phyloP scores from a whole-genome alignment of 176 grass and related monocot species.

The Alloteropsis semialata region DNA sequence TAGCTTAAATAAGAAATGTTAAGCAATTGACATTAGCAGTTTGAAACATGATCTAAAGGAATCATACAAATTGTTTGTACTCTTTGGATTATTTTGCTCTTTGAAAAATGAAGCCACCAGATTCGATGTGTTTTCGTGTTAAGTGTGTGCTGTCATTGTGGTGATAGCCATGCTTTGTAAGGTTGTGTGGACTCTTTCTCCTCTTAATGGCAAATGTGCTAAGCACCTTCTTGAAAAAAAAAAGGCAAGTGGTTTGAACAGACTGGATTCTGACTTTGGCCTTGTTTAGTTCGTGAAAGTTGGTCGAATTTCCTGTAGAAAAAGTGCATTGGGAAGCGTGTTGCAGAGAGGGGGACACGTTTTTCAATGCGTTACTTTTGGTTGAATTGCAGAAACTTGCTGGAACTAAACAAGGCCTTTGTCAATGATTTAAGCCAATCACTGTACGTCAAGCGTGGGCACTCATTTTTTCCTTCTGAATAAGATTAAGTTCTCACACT shows the following conservation, averaged over 20 bases:
- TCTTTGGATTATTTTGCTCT: background rate
- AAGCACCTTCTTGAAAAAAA: background rate
- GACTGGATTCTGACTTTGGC: background rate
- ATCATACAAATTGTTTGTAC: background rate
- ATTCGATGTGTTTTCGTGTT: background rate
- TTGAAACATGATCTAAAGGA: background rate
- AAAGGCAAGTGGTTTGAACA: background rate
- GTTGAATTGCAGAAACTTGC: no score
- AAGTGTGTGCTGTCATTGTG: background rate
- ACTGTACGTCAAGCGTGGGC: background rate
- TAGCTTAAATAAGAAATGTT: constrained; percentile 10
- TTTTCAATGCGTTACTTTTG: no score
- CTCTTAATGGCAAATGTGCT: background rate
- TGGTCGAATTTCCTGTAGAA: no score
- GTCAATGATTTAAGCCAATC: background rate
- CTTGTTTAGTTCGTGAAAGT: no score
- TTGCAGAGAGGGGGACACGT: no score
- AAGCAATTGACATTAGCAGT: background rate
- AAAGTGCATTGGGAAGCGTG: no score
- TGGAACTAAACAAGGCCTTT: no score
- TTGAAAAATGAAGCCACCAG: background rate
- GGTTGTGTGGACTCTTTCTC: background rate
- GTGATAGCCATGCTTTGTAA: background rate
- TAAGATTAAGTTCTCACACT: background rate
- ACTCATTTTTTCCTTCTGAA: background rate